Evolutionary conservation across 257 asterid genomes (phyloP).

Genomic region (Ballota nigra): DNA sequence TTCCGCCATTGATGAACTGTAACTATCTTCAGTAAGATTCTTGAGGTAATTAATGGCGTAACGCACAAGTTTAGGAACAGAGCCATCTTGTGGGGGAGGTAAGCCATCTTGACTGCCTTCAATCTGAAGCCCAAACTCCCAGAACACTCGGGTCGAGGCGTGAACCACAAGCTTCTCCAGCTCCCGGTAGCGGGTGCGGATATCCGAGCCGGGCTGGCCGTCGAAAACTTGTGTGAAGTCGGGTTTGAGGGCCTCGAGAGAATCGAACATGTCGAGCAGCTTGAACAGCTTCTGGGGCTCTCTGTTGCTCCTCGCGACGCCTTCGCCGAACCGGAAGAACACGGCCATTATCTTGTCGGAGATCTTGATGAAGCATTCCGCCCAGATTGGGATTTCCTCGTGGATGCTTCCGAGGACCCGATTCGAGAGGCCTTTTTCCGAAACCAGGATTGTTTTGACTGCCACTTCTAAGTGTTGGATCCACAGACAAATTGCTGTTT

Average conservation of each 20-base stretch:
- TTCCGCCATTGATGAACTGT: slow-evolving; percentile 49
- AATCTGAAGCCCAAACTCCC: slow-evolving; percentile 74
- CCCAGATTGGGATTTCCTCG: slow-evolving; percentile 52
- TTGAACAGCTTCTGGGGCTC: slow-evolving; percentile 86
- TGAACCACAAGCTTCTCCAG: slow-evolving; percentile 69
- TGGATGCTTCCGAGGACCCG: slow-evolving; percentile 50
- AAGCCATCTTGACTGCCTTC: slow-evolving; percentile 68
- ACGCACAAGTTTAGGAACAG: slow-evolving; percentile 73
- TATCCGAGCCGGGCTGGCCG: slow-evolving; percentile 60
- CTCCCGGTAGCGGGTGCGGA: slow-evolving; percentile 60
- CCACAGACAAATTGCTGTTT: slow-evolving; percentile 73
- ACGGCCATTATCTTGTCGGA: slow-evolving; percentile 93
- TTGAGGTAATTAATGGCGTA: slow-evolving; percentile 72
- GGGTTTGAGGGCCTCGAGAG: slow-evolving; percentile 54
- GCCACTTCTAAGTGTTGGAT: slow-evolving; percentile 68
- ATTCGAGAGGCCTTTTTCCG: slow-evolving; percentile 61
- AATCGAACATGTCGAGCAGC: slow-evolving; percentile 75
- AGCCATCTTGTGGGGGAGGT: slow-evolving; percentile 69
- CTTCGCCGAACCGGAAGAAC: slow-evolving; percentile 87
- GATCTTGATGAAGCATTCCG: slow-evolving; percentile 71
- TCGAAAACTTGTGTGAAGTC: slow-evolving; percentile 46
- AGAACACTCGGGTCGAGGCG: slow-evolving; percentile 60
- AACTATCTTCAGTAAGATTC: slow-evolving; percentile 47
- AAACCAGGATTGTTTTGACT: slow-evolving; percentile 46
- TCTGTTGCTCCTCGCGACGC: slow-evolving; percentile 71